Evolutionary conservation across 2,329 filamentous ascomycete genomes (phyloP).

Genomic region (Hypomyces perniciosus): DNA sequence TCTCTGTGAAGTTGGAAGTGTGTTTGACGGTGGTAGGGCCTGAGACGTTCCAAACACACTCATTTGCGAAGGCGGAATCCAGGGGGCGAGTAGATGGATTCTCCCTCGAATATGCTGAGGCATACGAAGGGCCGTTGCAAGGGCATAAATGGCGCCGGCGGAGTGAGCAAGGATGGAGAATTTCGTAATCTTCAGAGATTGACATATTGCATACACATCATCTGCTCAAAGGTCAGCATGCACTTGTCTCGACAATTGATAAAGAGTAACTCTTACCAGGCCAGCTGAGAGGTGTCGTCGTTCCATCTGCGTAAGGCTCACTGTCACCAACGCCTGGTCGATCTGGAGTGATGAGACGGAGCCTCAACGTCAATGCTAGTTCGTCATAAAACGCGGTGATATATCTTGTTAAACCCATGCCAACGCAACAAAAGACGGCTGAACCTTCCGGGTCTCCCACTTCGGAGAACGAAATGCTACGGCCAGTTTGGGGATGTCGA

Average conservation of each 20-base stretch:
- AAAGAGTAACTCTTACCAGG: conserved; percentile 57
- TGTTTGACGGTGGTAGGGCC: conserved; percentile 70
- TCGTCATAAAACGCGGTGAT: conserved; percentile 98
- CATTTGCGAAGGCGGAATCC: conserved; percentile 95
- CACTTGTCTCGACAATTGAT: background rate
- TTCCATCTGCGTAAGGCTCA: conserved; percentile 73
- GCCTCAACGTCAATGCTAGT: conserved; percentile 76
- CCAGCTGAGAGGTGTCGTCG: conserved; percentile 86
- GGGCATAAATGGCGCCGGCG: conserved; percentile 93
- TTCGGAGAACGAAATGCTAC: conserved; percentile 91
- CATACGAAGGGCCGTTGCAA: conserved; percentile 91
- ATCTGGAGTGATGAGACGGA: conserved; percentile 89
- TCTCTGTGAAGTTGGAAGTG: conserved; percentile 84
- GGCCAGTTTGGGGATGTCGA: conserved; percentile 74
- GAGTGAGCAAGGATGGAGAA: conserved; percentile 96
- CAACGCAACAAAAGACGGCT: conserved; percentile 92
- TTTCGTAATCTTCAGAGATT: conserved; percentile 84
- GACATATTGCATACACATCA: conserved; percentile 91
- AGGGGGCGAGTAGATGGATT: conserved; percentile 89
- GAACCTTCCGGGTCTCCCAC: conserved; percentile 89
- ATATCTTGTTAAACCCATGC: conserved; percentile 94
- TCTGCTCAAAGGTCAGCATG: conserved; percentile 35
- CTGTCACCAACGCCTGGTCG: conserved; percentile 91
- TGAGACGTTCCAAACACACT: conserved; percentile 69
- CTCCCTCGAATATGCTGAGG: conserved; percentile 91